Percentiles rank a stretch among this genome's conserved stretches.
Conservation (phyloP, 768 basidiomycete species). For the Boletus tomentosulus region DNA sequence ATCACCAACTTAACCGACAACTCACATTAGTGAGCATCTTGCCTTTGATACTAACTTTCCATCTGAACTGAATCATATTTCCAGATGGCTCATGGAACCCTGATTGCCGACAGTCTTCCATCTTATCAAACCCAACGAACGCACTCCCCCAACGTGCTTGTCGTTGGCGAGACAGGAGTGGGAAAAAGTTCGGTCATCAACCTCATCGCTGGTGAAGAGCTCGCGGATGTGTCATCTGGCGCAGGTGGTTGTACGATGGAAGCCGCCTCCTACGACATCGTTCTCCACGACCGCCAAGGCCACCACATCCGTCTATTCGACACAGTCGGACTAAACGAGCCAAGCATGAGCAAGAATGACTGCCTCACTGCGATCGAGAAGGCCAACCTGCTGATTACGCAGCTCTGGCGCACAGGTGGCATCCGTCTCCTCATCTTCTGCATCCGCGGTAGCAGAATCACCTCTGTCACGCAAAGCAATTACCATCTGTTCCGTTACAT, state of each 20-base stretch:
- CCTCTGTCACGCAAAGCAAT: constrained; percentile 18
- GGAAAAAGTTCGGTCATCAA: constrained; percentile 42
- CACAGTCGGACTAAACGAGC: constrained; percentile 31
- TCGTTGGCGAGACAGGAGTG: constrained; percentile 30
- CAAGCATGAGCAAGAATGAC: constrained; percentile 10
- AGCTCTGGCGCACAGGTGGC: constrained; percentile 25
- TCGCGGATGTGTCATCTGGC: constrained; percentile 26
- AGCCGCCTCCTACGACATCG: constrained; percentile 19
- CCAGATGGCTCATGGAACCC: constrained; percentile 4
- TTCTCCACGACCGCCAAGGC: constrained; percentile 10
- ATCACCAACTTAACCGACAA: neutral
- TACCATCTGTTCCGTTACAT: constrained; percentile 26
- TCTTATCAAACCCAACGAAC: constrained; percentile 10
- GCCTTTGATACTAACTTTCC: neutral
- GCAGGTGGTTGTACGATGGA: constrained; percentile 35
- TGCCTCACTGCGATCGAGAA: constrained; percentile 27
- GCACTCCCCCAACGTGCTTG: constrained; percentile 31
- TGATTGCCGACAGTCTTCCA: neutral
- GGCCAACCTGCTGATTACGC: constrained; percentile 30
- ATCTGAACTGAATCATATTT: neutral
- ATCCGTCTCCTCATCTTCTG: constrained; percentile 31
- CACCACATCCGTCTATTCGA: constrained; percentile 28
- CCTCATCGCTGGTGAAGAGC: constrained; percentile 28
- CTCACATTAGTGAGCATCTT: constrained; percentile 7
- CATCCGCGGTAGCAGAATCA: constrained; percentile 31